These are phyloP conservation scores for Starmera stellimalicola DNA, from an alignment of 1,139 yeast species.

Conservation along the genomic window DNA sequence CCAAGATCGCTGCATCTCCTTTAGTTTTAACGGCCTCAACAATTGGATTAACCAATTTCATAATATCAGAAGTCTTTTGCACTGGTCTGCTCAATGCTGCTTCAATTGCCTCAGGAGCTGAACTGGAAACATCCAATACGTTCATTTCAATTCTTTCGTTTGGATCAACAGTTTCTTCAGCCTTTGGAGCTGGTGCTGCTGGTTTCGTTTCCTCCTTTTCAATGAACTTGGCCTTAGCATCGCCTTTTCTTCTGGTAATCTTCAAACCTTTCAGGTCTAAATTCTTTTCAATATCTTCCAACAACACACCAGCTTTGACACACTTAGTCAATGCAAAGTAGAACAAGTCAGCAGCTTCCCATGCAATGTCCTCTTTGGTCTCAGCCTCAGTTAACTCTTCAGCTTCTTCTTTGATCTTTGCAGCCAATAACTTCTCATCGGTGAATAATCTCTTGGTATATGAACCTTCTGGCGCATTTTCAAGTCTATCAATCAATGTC, in stretches of 20 bases:
- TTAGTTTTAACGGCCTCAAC: slow-evolving; percentile 63
- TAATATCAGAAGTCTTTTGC: slow-evolving; percentile 82
- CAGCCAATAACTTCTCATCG: slow-evolving; percentile 65
- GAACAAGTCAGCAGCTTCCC: slow-evolving; percentile 96
- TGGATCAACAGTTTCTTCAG: slow-evolving; percentile 15
- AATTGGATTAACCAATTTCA: slow-evolving; percentile 87
- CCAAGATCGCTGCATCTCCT: slow-evolving; percentile 83
- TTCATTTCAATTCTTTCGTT: slow-evolving; percentile 47
- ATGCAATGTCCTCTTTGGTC: slow-evolving; percentile 64
- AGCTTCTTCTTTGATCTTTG: slow-evolving; percentile 92
- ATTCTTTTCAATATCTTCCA: slow-evolving; percentile 76
- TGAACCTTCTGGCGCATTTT: slow-evolving; percentile 78
- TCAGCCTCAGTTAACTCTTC: slow-evolving; percentile 88
- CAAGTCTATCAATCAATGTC: slow-evolving; percentile 44
- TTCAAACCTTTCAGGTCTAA: slow-evolving; percentile 76
- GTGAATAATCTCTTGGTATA: slow-evolving; percentile 82
- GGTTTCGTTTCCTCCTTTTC: slow-evolving; percentile 15
- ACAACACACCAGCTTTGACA: slow-evolving; percentile 68
- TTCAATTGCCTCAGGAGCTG: slow-evolving; percentile 35
- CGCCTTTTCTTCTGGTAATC: slow-evolving; percentile 91
- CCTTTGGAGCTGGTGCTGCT: slow-evolving; percentile 13
- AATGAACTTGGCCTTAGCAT: slow-evolving; percentile 76
- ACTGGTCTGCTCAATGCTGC: slow-evolving; percentile 78
- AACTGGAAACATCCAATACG: slow-evolving; percentile 42
- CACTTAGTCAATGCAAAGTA: slow-evolving; percentile 89